phyloP scores from a whole-genome alignment of 257 asterid species.

The Fraxinus americana region DNA sequence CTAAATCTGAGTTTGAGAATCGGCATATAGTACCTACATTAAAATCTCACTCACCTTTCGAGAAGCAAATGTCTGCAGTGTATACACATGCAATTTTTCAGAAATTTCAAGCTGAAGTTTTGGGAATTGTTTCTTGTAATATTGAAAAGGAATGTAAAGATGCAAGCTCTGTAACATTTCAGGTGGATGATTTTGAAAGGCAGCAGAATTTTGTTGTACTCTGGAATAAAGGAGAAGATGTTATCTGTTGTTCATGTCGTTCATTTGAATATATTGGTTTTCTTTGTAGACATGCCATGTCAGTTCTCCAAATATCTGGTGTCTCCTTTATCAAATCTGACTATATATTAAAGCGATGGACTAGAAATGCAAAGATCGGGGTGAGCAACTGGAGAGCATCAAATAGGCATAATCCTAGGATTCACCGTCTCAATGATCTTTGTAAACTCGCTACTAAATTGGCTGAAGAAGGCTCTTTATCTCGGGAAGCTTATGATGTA shows the following conservation, averaged over 20 bases:
- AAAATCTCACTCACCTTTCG: slow-evolving; percentile 44
- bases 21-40: slow-evolving; percentile 18
- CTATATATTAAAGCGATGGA: slow-evolving; percentile 50
- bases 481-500: slow-evolving; percentile 42
- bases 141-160: slow-evolving; percentile 35
- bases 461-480: slow-evolving; percentile 49
- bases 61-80: slow-evolving; percentile 49
- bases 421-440: slow-evolving; percentile 47
- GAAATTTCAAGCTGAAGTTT: slow-evolving; percentile 52
- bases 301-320: slow-evolving; percentile 43
- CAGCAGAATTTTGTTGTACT: slow-evolving; percentile 37
- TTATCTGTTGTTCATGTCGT: slow-evolving; percentile 41
- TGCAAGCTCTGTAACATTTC: slow-evolving; percentile 25
- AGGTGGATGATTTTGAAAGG: slow-evolving; percentile 34
- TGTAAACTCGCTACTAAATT: slow-evolving; percentile 45
- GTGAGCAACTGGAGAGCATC: slow-evolving; percentile 25
- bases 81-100: slow-evolving; percentile 40
- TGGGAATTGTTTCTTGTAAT: slow-evolving; percentile 37
- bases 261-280: slow-evolving; percentile 45
- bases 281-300: slow-evolving; percentile 53
- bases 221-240: slow-evolving; percentile 32
- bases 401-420: slow-evolving; percentile 26
- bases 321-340: slow-evolving; percentile 37
- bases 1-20: slow-evolving; percentile 38
- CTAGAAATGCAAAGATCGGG: slow-evolving; percentile 36